Conservation (phyloP, 2,329 filamentous ascomycete genomes). For the Claviceps purpurea region DNA sequence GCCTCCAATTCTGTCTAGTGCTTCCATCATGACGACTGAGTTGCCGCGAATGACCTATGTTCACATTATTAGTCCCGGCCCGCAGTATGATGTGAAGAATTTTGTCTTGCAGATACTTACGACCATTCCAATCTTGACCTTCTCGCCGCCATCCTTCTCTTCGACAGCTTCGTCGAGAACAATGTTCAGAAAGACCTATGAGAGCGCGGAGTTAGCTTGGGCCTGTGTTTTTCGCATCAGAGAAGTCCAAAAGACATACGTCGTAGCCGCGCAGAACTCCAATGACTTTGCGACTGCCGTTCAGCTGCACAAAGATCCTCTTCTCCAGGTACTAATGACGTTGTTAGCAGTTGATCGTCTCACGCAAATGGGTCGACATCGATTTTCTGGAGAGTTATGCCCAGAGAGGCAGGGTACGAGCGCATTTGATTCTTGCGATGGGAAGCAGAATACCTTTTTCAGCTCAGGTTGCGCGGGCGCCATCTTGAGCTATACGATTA, state of each 20-base stretch:
- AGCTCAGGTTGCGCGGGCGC: conserved; percentile 97
- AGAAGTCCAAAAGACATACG: conserved; percentile 39
- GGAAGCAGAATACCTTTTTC: conserved; percentile 60
- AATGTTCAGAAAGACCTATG: conserved; percentile 91
- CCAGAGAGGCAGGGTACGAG: neutral
- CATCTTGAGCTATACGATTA: conserved; percentile 48
- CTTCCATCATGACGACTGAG: conserved; percentile 96
- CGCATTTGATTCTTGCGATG: neutral
- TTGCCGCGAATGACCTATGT: conserved; percentile 85
- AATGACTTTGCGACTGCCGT: conserved; percentile 94
- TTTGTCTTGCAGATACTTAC: conserved; percentile 36
- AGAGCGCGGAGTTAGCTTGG: neutral
- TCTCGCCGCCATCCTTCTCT: conserved; percentile 84
- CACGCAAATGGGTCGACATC: neutral
- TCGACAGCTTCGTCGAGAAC: conserved; percentile 95
- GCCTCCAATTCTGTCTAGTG: conserved; percentile 53
- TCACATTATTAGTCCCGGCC: conserved; percentile 3
- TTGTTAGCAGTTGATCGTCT: conserved; percentile 11
- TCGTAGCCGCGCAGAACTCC: conserved; percentile 91
- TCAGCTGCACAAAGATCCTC: conserved; percentile 92
- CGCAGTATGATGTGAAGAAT: neutral
- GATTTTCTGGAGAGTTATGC: neutral
- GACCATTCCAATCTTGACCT: conserved; percentile 82
- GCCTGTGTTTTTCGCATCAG: neutral
- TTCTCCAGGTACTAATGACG: conserved; percentile 85